Conservation (phyloP, 2,329 filamentous ascomycete species). For the Amylocarpus encephaloides region DNA sequence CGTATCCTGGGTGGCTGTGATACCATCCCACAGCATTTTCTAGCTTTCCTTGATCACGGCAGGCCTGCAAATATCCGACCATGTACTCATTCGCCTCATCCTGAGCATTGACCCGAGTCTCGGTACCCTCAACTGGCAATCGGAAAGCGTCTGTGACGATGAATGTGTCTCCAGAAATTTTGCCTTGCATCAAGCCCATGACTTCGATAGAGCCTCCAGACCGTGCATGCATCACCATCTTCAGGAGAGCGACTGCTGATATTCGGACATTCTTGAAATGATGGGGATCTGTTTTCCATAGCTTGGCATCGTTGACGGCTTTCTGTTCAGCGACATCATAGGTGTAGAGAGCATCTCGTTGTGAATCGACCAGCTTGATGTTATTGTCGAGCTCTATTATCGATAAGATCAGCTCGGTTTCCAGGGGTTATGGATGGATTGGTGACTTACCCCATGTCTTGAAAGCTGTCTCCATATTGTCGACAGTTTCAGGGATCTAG, state of each 20-base stretch:
- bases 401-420: slow-evolving; percentile 24
- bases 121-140: slow-evolving; percentile 94
- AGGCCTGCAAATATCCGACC: slow-evolving; percentile 72
- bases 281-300: slow-evolving; percentile 73
- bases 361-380: slow-evolving; percentile 74
- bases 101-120: slow-evolving; percentile 94
- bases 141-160: slow-evolving; percentile 92
- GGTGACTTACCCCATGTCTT: slow-evolving; percentile 52
- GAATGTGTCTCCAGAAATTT: slow-evolving; percentile 76
- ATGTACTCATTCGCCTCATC: slow-evolving; percentile 97
- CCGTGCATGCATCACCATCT: slow-evolving; percentile 99
- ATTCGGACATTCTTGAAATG: slow-evolving; percentile 94
- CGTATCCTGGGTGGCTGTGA: slow-evolving; percentile 94
- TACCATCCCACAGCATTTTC: slow-evolving; percentile 99
- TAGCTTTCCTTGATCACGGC: slow-evolving; percentile 68
- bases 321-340: slow-evolving; percentile 68
- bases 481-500: too few relatives aligned
- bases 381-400: slow-evolving; percentile 78
- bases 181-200: slow-evolving; percentile 98
- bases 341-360: slow-evolving; percentile 84
- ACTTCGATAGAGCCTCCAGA: slow-evolving; percentile 87
- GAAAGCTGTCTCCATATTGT: slow-evolving; percentile 47
- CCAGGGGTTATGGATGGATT: slow-evolving; percentile 1
- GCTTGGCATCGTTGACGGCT: slow-evolving; percentile 54
- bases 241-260: slow-evolving; percentile 86